Evolutionary conservation across 78 protist genomes (phyloP), one percentile per base, ranked within the genome.

Genomic region (Polysphondylium violaceum): DNA sequence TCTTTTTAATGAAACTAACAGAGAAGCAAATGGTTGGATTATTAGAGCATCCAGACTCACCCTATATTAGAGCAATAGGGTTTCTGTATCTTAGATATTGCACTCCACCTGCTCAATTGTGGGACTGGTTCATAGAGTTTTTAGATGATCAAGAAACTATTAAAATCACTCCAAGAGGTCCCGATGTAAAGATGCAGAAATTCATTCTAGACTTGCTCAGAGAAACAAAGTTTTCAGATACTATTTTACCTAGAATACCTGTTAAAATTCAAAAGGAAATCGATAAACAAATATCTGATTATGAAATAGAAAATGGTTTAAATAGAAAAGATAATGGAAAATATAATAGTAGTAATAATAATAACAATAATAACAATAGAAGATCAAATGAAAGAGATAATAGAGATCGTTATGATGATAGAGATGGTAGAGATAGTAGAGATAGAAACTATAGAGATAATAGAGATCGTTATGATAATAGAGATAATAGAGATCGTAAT

Each of bases 31-130:
- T 95, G 68, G 12, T 0, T 21, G 71, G 77, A 27, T n/a, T 95
- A 7, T 47, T 95, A 25, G 43, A 50, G 16, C 86, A 95, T 61
- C 1, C 35, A 21, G 96, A 95, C 4, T 95, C 97, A 50, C 88
- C 95, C 0, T 95, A 73, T 61, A 35, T 83, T 9, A 44, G 97
- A 7, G 97, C 92, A 21, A 35, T 93, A 6, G 97, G 95, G 19
- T 67, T 93, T 23, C 56, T 92, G 25, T 92, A 78, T 76, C 61
- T 95, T 3, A 94, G 97, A 36, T 90, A 87, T 59, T 58, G 59
- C 7, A 36, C 59, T 44, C 95, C 95, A 43, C 95, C 95, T 9
- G 53, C 88, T 40, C 61, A 65, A 11, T 74, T 95, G 51, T 92
- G 90, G 92, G 76, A 35, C 12, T 92, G 97, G 95, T 86, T 11